Evolutionary conservation across 2,329 filamentous ascomycete species (phyloP).

Genomic region (Fusarium austroafricanum): DNA sequence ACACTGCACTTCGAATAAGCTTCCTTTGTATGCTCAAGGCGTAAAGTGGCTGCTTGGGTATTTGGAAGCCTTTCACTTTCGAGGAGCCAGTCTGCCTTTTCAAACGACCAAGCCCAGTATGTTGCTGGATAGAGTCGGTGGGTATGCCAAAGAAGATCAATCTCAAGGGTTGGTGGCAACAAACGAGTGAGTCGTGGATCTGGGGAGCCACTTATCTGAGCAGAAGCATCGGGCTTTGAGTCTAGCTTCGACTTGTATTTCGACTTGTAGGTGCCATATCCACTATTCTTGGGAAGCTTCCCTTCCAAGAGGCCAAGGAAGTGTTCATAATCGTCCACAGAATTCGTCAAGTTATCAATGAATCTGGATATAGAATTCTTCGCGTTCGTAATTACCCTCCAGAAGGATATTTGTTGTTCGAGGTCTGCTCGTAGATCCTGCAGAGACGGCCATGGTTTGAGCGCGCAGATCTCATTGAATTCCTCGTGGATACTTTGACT

Average conservation of each 20-base stretch:
- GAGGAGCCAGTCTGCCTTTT: not conserved
- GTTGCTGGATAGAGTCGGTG: not conserved
- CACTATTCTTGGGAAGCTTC: not conserved
- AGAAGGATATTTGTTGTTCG: not conserved
- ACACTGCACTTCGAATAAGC: not conserved
- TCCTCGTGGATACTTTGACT: slow-evolving; percentile 5
- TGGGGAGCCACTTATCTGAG: not conserved
- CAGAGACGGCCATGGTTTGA: not conserved
- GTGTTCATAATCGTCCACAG: not conserved
- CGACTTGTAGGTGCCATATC: not conserved
- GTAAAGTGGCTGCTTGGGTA: fast-evolving
- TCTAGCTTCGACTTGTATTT: not conserved
- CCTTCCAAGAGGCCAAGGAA: not conserved
- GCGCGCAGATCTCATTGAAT: not conserved
- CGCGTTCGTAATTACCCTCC: not conserved
- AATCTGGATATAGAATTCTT: not conserved
- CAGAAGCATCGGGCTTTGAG: fast-evolving
- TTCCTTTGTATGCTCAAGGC: not conserved
- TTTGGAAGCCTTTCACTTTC: not conserved
- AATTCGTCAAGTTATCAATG: fast-evolving
- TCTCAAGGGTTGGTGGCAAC: not conserved
- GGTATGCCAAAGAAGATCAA: slow-evolving; percentile 8
- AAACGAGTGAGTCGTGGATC: not conserved
- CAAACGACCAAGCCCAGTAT: not conserved
- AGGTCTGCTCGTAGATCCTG: slow-evolving; percentile 2